Evolutionary conservation across 2,329 filamentous ascomycete species (phyloP), one percentile per base, ranked within the genome.

Genomic region (Emericellopsis cladophorae): DNA sequence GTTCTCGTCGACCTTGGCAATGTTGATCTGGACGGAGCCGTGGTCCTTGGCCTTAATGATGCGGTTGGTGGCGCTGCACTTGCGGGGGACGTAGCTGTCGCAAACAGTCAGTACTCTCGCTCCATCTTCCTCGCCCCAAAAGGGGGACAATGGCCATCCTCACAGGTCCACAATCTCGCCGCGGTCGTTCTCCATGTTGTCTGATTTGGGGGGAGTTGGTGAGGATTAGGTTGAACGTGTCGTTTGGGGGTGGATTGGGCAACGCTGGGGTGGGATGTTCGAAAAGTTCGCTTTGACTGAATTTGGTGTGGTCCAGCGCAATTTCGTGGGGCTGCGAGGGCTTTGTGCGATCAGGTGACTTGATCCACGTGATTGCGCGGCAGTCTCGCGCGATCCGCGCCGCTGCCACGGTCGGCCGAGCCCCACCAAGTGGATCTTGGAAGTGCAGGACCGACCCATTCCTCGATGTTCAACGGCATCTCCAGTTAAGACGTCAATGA

Each of bases 21-120:
- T 76, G 58, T 83, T 86, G 70, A 98, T 87, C 73, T 98, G 92
- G 58, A 96, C 92, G 49, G 86, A 94, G 59, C 87, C 90, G 79
- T 98, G 92, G 74, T 98, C 92, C 77, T 96, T 95, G 76, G 92
- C 88, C 78, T 95, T 95, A 82, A 98, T 96, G 79, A 96, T 95
- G 74, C 92, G 87, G 86, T 94, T 93, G 69, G 90, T 95, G 59
- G 89, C 89, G 69, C 79, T 87, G 85, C 90, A 96, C 78, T 95
- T 96, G 78, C 90, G 87, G 67, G 88, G 88, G 77, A 95, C 85
- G 81, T 94, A 94, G 68, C 87, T 93, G 64, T 49, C 51, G 36
- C 40, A 29, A 9, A 11, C 7, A 6, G 11, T 33, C 21, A 31
- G 36, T 31, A 8, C 36, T 35, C 31, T 5, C 4, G 26, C 18